Conservation (phyloP, 2,329 filamentous ascomycete species). For the Blastomyces silverae region DNA sequence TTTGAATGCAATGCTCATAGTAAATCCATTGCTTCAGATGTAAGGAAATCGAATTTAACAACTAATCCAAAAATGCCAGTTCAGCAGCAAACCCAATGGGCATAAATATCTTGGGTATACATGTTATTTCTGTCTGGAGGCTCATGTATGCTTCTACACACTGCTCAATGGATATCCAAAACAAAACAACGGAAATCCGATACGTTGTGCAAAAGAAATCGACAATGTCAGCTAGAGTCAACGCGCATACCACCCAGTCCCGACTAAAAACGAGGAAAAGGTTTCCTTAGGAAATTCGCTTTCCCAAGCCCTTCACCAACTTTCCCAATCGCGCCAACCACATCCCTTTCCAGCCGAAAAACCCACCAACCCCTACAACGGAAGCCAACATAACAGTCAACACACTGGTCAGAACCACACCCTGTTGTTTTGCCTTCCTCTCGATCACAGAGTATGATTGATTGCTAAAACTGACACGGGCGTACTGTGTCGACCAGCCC, state of each 20-base stretch:
- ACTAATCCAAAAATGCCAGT: not conserved
- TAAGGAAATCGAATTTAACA: not conserved
- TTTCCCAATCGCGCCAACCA: slow-evolving; percentile 27
- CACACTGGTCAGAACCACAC: slow-evolving; percentile 49
- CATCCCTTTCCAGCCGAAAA: slow-evolving; percentile 20
- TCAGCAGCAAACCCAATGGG: not conserved
- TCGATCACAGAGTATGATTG: slow-evolving; percentile 82
- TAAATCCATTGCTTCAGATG: not conserved
- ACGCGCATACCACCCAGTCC: not conserved
- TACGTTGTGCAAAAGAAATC: not conserved
- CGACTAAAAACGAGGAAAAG: not conserved
- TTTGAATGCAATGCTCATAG: not conserved
- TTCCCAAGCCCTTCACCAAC: not conserved
- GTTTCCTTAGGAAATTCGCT: not conserved
- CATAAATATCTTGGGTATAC: not conserved
- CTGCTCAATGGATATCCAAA: not conserved
- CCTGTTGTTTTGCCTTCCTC: slow-evolving; percentile 61
- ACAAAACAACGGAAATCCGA: not conserved
- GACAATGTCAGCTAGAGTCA: not conserved
- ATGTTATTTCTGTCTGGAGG: not conserved
- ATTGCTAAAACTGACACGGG: slow-evolving; percentile 86
- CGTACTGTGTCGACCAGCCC: slow-evolving; percentile 90
- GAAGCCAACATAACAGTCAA: slow-evolving; percentile 29
- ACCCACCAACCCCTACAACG: slow-evolving; percentile 25
- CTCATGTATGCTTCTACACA: not conserved